Percentiles rank a stretch among this genome's conserved stretches.
Evolutionary conservation across 495 filamentous ascomycete genomes (phyloP).

Genomic region (Thermothielavioides terrestris): DNA sequence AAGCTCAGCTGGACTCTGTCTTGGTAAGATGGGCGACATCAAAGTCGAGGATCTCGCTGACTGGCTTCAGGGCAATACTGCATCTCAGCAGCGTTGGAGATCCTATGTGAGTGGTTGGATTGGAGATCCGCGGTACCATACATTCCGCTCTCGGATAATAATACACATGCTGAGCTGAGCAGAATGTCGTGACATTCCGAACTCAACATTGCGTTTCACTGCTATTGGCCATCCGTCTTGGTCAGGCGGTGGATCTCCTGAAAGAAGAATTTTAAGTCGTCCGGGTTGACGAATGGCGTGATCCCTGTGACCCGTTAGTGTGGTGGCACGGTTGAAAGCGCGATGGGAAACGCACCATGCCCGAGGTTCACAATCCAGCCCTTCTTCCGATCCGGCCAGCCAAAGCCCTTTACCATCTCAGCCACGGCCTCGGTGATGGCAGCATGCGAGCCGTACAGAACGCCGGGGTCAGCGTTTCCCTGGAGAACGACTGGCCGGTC

Average conservation of each 20-base stretch:
- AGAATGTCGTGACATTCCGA: constrained; percentile 1
- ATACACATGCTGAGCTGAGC: not conserved
- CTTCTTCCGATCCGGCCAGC: constrained; percentile 38
- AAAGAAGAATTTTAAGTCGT: constrained; percentile 87
- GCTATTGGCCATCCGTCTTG: constrained; percentile 18
- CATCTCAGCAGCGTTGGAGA: constrained; percentile 13
- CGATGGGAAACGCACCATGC: constrained; percentile 57
- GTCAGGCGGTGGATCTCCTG: constrained; percentile 75
- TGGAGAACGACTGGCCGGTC: constrained; percentile 68
- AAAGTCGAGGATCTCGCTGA: not conserved
- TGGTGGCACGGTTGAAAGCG: too few species aligned
- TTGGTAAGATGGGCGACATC: constrained; percentile 31
- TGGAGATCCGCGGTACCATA: not conserved
- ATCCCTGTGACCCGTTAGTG: too few species aligned
- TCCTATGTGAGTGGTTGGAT: constrained; percentile 1
- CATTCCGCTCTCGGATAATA: not conserved
- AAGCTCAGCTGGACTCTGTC: constrained; percentile 27
- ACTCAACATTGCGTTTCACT: too few species aligned
- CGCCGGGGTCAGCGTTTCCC: constrained; percentile 90
- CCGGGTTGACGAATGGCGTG: constrained; percentile 86
- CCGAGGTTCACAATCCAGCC: constrained; percentile 82
- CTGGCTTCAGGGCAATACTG: constrained; percentile 15
- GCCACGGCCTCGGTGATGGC: constrained; percentile 73
- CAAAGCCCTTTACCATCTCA: constrained; percentile 80
- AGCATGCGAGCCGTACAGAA: constrained; percentile 74